phyloP scores from a whole-genome alignment of 176 grass and related monocot species.

The Coix lacrymajobi region DNA sequence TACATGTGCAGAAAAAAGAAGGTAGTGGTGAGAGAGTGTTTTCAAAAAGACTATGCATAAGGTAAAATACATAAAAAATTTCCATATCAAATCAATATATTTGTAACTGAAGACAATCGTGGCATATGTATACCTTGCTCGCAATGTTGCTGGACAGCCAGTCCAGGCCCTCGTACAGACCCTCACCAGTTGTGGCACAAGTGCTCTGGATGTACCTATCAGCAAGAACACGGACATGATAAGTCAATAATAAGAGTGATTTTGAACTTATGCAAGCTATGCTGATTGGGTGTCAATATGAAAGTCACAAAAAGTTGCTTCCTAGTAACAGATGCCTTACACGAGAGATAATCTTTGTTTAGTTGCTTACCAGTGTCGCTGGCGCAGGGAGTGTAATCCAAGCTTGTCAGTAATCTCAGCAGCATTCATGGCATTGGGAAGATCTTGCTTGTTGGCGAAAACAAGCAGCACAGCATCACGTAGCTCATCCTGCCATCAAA shows the following conservation, averaged over 20 bases:
- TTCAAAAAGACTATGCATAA: not conserved
- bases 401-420: conserved; percentile 46
- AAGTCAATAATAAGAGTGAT: not conserved
- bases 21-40: not conserved
- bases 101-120: not conserved
- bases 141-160: conserved; percentile 58
- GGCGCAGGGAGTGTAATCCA: conserved; percentile 34
- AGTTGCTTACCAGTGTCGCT: conserved; percentile 30
- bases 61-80: not conserved
- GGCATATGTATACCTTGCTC: conserved; percentile 32
- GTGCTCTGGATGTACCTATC: conserved; percentile 57
- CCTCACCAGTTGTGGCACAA: conserved; percentile 48
- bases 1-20: not conserved
- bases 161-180: conserved; percentile 50
- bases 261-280: not conserved
- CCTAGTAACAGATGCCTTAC: not conserved
- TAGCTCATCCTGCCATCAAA: conserved; percentile 33
- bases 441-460: conserved; percentile 52
- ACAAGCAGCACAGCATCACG: conserved; percentile 45
- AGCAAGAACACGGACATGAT: not conserved
- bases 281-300: not conserved
- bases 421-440: conserved; percentile 45
- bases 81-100: not conserved
- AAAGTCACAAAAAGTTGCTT: not conserved
- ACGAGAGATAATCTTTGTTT: not conserved